Conservation (phyloP, 2,329 filamentous ascomycete genomes). For the Coniochaeta sp. region DNA sequence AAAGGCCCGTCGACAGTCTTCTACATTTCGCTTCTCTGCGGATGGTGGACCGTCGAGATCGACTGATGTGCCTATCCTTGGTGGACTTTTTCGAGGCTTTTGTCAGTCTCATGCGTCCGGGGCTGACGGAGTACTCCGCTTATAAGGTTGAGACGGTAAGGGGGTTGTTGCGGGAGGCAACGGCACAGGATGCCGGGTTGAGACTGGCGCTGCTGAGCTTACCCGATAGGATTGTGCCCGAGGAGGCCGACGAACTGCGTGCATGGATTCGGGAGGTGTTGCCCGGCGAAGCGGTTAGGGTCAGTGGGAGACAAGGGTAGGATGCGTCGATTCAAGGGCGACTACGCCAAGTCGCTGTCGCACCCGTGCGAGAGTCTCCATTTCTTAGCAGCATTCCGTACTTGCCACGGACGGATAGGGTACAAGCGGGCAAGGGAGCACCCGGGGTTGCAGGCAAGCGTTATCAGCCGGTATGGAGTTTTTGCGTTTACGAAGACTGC, state of each 20-base stretch:
- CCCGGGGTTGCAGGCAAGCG: neutral
- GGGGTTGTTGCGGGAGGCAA: constrained; percentile 31
- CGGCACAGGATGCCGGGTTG: constrained; percentile 29
- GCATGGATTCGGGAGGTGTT: constrained; percentile 36
- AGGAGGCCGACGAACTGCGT: constrained; percentile 40
- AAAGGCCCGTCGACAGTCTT: constrained; percentile 25
- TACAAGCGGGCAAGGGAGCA: neutral
- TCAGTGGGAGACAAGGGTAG: constrained; percentile 10
- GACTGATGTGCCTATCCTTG: constrained; percentile 42
- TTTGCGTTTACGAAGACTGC: neutral
- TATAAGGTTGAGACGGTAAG: constrained; percentile 30
- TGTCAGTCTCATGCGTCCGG: constrained; percentile 38
- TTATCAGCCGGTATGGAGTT: neutral
- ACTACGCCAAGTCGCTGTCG: neutral
- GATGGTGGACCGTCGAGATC: constrained; percentile 43
- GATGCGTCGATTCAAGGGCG: neutral
- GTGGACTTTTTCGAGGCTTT: constrained; percentile 48
- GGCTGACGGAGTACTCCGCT: constrained; percentile 18
- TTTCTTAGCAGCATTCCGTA: neutral
- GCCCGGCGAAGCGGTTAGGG: constrained; percentile 14
- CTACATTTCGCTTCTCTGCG: constrained; percentile 42
- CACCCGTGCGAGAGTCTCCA: neutral
- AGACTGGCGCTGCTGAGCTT: constrained; percentile 30
- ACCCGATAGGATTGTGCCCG: constrained; percentile 41
- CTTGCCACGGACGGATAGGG: neutral